Base-by-base conservation (phyloP, 2,329 filamentous ascomycete genomes). In the Pseudogymnoascus sp. region DNA sequence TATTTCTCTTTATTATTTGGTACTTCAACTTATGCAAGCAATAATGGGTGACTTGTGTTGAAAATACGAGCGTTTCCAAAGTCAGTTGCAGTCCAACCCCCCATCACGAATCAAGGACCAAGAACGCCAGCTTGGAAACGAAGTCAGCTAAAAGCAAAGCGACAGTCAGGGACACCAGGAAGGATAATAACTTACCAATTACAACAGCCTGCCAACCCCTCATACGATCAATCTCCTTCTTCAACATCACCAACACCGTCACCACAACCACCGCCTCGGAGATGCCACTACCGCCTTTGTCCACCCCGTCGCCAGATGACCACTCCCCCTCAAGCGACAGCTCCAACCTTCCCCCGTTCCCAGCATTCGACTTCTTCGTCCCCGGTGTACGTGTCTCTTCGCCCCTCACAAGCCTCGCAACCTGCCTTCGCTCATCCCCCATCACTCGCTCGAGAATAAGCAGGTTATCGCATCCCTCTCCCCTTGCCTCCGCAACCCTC, bases 241-340 rank as follows among this genome's bases (percentile, higher is more conserved):
- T 88, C 67, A 88, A 71, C 84, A 88, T 86, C 14, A 80, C 72
- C 62, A 88, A 67, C 63, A 80, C 84, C 14, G 81, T 86, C 45
- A 80, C 78, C 16, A 87, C 77, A 8, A 82, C 76, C 18, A 87
- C 85, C n/a, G 78, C 74, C 67, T 83, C 76, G 12, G 74, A 75
- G 63, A 81, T 71, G 68, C 82, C 72, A 21, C 68, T 63, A 31
- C 62, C 9, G 37, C 74, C 72, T 58, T 68, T 68, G 2, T 61
- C 67, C 49, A 74, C 72, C 5, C 69, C 72, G 67, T 76, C 77
- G 2, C 62, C 37, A 6, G 70, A 74, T 23, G 62, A 63, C 73
- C 75, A 77, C 62, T 70, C 70, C 2, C 69, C 45, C 8, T 55
- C 74, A 65, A 80, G 65, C 63, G 81, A 79, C 63, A 81, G 65